Base-by-base conservation (phyloP, 2,329 filamentous ascomycete genomes). In the Teratosphaeria pseudoeucalypti region DNA sequence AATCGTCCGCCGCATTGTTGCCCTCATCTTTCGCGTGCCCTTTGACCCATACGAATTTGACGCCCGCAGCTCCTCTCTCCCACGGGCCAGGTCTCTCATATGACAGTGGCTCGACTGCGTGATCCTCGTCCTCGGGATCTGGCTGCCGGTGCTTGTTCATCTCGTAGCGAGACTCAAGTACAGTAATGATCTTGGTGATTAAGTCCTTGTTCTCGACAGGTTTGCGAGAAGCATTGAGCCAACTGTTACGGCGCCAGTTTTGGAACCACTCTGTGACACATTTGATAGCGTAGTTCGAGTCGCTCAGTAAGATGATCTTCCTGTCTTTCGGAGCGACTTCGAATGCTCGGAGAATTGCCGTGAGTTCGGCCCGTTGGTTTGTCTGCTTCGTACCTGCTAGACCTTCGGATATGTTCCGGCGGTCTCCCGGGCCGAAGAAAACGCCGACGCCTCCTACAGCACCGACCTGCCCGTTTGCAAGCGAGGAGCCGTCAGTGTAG, bases 291-390 rank as follows among this genome's bases (percentile, higher is more conserved):
- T 97, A 97, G 68, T 86, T 85, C 73, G 89, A 94, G 75, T 99
- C 94, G n/a, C 86, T 91, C 71, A 86, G 82, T 65, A 99, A 95
- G 59, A 85, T 81, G 12, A 95, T 82, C 61, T 85, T 79, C 60
- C 88, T 81, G 60, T 86, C 79, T 16, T 82, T 75, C 0, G 89
- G 86, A 1, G 86, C 85, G 54, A 87, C 82, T 68, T 96, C 85
- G 26, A 97, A 79, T 0, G 92, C 92, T 60, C 92, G 87, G 34
- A 89, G 79, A 63, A 97, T 87, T 7, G 91, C 94, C 27, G 89
- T 92, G 60, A 99, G 79, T 76, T 99, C 94, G n/a, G 92, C 94
- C 2, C 94, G 88, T 73, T 97, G 90, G 72, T 99, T 99, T 0
- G 94, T 97, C 75, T 97, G 94, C 10, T 81, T 79, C 16, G 81